Percentiles rank a stretch among this genome's conserved stretches.
phyloP scores from a whole-genome alignment of 176 grass and related monocot genomes.

The Phragmites australis region DNA sequence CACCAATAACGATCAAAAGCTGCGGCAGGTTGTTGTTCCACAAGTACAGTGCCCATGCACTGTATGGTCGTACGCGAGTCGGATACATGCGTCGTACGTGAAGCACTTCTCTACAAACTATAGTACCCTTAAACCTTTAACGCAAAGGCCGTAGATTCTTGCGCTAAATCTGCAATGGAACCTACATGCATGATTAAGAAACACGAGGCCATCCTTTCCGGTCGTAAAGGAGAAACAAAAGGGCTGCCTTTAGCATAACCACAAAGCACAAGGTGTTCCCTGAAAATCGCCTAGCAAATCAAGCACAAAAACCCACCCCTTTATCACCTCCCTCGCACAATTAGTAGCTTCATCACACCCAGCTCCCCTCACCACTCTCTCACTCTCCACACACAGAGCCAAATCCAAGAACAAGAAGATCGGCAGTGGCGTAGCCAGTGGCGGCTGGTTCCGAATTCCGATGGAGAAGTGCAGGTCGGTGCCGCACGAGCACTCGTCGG shows the following conservation, averaged over 20 bases:
- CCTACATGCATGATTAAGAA: slow-evolving; percentile 2
- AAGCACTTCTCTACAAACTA: too few relatives aligned
- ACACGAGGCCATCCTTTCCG: slow-evolving; percentile 12
- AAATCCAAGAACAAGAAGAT: not conserved
- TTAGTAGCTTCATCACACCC: slow-evolving; percentile 29
- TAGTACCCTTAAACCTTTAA: not conserved
- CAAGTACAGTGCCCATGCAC: too few relatives aligned
- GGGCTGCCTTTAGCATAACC: slow-evolving; percentile 12
- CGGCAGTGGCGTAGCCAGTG: not conserved
- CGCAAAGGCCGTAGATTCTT: slow-evolving; percentile 24
- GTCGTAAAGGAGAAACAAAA: slow-evolving; percentile 17
- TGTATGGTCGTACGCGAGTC: too few relatives aligned
- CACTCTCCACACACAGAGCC: not conserved
- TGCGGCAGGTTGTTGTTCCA: too few relatives aligned
- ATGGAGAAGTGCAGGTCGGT: slow-evolving; percentile 97
- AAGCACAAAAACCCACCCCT: slow-evolving; percentile 12
- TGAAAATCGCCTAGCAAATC: slow-evolving; percentile 43
- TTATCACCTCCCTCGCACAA: slow-evolving; percentile 31
- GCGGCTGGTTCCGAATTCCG: not conserved
- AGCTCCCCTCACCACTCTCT: not conserved
- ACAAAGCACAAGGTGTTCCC: not conserved
- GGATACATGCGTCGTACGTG: too few relatives aligned
- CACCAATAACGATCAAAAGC: too few relatives aligned
- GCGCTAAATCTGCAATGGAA: not conserved
- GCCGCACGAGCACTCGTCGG: slow-evolving; percentile 62